A percentile compares a stretch with the other conserved stretches of the same genome.
These are phyloP conservation scores for Mortierella sp. DNA, from an alignment of 371 early-diverging fungal genomes.

Conservation along the genomic window DNA sequence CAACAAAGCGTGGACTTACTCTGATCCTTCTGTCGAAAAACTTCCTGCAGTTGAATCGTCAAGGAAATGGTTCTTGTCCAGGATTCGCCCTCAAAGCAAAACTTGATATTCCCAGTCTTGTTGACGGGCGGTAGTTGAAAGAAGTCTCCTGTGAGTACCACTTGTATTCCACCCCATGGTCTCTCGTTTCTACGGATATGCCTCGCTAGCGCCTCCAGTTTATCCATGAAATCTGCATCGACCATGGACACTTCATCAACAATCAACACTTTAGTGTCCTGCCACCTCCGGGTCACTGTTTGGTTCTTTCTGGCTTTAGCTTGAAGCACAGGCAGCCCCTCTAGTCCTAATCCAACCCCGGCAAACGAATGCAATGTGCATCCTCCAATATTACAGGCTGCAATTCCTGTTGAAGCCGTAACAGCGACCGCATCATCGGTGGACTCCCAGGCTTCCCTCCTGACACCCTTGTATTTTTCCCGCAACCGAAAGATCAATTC, in stretches of 20 bases:
- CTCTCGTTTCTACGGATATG: conserved; percentile 17
- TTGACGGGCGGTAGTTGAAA: conserved; percentile 66
- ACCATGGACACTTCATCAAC: conserved; percentile 73
- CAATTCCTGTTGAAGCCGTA: conserved; percentile 56
- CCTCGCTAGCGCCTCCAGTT: conserved; percentile 35
- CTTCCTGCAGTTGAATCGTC: conserved; percentile 59
- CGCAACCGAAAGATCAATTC: conserved; percentile 51
- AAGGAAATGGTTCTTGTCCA: conserved; percentile 66
- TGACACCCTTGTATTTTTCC: conserved; percentile 8
- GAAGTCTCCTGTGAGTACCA: conserved; percentile 71
- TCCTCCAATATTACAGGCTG: conserved; percentile 63
- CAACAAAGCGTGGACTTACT: conserved; percentile 48
- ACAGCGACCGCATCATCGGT: conserved; percentile 52
- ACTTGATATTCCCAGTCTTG: conserved; percentile 51
- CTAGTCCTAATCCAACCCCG: conserved; percentile 56
- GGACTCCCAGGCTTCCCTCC: conserved; percentile 13
- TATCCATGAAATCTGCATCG: conserved; percentile 41
- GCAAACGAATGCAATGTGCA: conserved; percentile 69
- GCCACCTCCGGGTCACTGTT: conserved; percentile 36
- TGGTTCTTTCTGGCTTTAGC: conserved; percentile 15
- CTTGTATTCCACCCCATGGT: conserved; percentile 71
- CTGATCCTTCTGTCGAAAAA: conserved; percentile 63
- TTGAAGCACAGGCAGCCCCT: conserved; percentile 14
- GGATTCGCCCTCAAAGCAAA: conserved; percentile 74
- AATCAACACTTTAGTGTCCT: conserved; percentile 58